These are phyloP conservation scores for Strobilomyces dryophilus DNA, from an alignment of 768 basidiomycete genomes.

Conservation along the genomic window DNA sequence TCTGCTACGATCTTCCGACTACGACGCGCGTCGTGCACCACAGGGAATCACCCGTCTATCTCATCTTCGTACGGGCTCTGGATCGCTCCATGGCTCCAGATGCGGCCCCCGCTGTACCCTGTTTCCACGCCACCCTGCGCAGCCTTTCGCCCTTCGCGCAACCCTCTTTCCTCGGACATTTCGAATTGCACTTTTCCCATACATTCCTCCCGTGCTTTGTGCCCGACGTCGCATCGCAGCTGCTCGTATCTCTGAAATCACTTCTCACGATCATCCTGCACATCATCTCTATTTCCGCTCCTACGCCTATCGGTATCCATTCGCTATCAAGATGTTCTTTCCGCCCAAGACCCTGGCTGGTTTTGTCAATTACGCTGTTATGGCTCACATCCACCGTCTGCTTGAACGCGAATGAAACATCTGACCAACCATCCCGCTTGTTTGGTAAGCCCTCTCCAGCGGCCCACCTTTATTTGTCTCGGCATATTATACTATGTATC, in stretches of 20 bases:
- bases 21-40: no score
- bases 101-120: neutral
- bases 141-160: neutral
- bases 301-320: conserved; percentile 9
- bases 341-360: neutral
- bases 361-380: no score
- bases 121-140: neutral
- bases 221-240: no score
- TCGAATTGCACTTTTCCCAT: neutral
- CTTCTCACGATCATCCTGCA: conserved; percentile 4
- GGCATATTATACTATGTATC: neutral
- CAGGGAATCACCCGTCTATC: neutral
- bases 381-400: no score
- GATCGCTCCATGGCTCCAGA: neutral
- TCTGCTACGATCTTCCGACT: no score
- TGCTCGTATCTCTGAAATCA: neutral
- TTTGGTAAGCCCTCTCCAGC: neutral
- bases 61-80: neutral
- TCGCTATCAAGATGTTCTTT: neutral
- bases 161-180: neutral
- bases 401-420: neutral
- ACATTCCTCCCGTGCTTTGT: neutral
- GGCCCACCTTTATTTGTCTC: neutral
- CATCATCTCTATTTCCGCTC: neutral
- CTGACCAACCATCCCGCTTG: neutral